These are phyloP conservation scores for Adenanthera pavonina DNA, from an alignment of 306 rosid genomes.

Conservation along the genomic window DNA sequence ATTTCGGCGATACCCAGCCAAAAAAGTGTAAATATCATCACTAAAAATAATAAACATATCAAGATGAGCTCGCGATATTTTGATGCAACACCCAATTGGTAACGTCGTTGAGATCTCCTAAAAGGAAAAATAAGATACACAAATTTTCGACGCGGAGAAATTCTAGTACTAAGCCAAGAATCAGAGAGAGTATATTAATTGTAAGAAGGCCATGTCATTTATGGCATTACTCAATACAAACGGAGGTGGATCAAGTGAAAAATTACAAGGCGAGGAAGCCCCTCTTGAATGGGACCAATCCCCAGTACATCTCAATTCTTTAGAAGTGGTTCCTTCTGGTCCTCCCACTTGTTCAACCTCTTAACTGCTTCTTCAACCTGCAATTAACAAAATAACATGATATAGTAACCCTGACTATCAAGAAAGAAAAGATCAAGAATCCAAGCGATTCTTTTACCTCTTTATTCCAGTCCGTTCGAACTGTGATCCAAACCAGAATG, in stretches of 20 bases:
- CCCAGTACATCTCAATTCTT: conserved; percentile 22
- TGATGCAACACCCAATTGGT: not conserved
- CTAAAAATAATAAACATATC: too few relatives aligned
- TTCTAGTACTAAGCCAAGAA: not conserved
- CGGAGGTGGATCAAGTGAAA: not conserved
- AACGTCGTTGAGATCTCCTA: not conserved
- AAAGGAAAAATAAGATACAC: too few relatives aligned
- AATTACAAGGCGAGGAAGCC: not conserved
- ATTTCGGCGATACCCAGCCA: not conserved
- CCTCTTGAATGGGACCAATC: not conserved
- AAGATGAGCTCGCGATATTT: too few relatives aligned
- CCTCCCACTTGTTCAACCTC: conserved; percentile 74
- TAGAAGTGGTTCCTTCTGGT: conserved; percentile 18
- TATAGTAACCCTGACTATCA: not conserved
- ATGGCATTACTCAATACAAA: not conserved
- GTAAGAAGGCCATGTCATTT: not conserved
- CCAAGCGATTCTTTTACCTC: conserved; percentile 51
- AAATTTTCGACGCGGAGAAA: not conserved
- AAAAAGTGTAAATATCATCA: too few relatives aligned
- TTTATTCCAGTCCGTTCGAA: conserved; percentile 69
- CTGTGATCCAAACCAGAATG: conserved; percentile 64
- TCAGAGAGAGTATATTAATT: not conserved
- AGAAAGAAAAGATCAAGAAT: not conserved
- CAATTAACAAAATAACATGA: not conserved
- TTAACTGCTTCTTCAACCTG: conserved; percentile 68